Evolutionary conservation across 164 flowering plant genomes (phyloP), one percentile per base, ranked within the genome.

Genomic region (Cinnamomum chago): DNA sequence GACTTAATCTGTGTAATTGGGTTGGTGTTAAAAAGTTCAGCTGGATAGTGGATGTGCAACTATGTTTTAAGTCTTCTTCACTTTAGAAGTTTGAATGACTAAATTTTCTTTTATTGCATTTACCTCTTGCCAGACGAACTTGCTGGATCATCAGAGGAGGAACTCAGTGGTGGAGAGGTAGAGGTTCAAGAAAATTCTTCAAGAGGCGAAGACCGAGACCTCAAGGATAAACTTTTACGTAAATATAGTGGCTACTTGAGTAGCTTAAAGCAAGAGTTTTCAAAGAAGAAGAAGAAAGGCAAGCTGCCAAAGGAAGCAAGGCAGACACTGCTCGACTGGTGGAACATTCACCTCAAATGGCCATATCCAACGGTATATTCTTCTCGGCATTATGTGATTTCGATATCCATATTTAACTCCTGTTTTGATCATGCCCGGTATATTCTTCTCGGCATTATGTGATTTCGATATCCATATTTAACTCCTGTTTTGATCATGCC

Each of bases 261-360:
- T 70, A 78, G 82, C 51, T 70, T 90, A 68, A 90, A 90, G 84
- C 89, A 85, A 28, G 94, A 89, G 76, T 88, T 90, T 70, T 88
- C 91, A 1, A 89, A 90, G 77, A 90, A 85, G 81, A 90, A 85
- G 82, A 90, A 90, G 83, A 87, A 89, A 73, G 91, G 88, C 73
- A 89, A 89, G 81, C 86, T 90, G 23, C 94, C 92, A 0, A 86
- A 79, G 70, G 92, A 88, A 75, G 94, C 94, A 11, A 83, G 88
- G 73, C 89, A 86, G 78, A 77, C 75, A 23, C 84, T 90, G 30
- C 89, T 89, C 17, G 83, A 85, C 52, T 90, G 94, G 94, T 90
- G 94, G 94, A 86, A 77, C 69, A n/a, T 84, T 70, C 92, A 90
- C 76, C 82, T 83, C 72, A 89, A 86, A 72, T 90, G 92, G 94